phyloP scores from a whole-genome alignment of 495 filamentous ascomycete species.

The Penicillium desertorum region DNA sequence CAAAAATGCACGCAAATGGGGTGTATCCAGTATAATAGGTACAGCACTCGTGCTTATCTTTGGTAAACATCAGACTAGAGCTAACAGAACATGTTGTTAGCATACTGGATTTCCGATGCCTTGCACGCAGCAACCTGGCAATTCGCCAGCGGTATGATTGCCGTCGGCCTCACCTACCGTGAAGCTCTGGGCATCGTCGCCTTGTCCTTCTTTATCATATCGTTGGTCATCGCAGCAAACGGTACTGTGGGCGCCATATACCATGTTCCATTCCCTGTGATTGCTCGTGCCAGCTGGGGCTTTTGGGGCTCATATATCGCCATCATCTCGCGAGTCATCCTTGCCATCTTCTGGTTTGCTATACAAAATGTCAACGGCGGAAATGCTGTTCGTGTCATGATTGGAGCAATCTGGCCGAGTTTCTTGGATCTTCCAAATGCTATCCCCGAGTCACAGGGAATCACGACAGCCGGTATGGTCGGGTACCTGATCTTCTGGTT shows the following conservation, averaged over 20 bases:
- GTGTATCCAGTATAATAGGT: conserved; percentile 41
- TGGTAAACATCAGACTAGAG: neutral
- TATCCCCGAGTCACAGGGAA: conserved; percentile 57
- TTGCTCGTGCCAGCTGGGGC: conserved; percentile 64
- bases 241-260: conserved; percentile 62
- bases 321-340: conserved; percentile 64
- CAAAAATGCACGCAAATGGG: conserved; percentile 43
- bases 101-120: conserved; percentile 65
- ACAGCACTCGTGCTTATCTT: conserved; percentile 5
- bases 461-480: conserved; percentile 64
- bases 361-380: conserved; percentile 69
- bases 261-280: conserved; percentile 67
- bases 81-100: conserved; percentile 25
- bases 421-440: conserved; percentile 55
- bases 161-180: conserved; percentile 62
- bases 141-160: conserved; percentile 58
- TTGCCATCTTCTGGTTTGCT: conserved; percentile 72
- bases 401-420: conserved; percentile 66
- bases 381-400: conserved; percentile 63
- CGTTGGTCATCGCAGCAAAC: conserved; percentile 62
- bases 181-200: conserved; percentile 62
- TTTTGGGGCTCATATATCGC: conserved; percentile 69
- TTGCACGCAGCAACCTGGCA: conserved; percentile 64
- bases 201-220: conserved; percentile 60
- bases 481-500: conserved; percentile 60